Conservation (phyloP, 2,329 filamentous ascomycete genomes). For the Arthrinium phaeospermum region DNA sequence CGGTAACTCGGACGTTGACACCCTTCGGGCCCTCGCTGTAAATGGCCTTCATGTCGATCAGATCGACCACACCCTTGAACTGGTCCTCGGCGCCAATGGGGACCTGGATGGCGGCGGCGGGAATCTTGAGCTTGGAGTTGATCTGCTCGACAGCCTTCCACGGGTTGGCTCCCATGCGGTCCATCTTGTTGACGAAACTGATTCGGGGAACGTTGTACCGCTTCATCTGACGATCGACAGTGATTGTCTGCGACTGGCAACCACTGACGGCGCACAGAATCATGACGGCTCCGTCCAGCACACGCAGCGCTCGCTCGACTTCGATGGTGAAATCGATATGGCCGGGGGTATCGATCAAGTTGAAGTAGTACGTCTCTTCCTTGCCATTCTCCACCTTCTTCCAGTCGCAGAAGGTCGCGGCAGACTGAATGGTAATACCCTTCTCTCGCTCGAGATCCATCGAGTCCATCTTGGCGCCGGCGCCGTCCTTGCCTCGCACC, state of each 20-base stretch:
- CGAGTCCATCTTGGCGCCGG: conserved; percentile 99
- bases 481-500: conserved; percentile 90
- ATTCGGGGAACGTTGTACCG: conserved; percentile 95
- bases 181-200: conserved; percentile 99
- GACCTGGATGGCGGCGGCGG: conserved; percentile 91
- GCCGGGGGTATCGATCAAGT: conserved; percentile 97
- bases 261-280: conserved; percentile 97
- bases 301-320: conserved; percentile 91
- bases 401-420: conserved; percentile 98
- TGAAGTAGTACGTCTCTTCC: conserved; percentile 94
- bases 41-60: conserved; percentile 89
- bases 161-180: conserved; percentile 96
- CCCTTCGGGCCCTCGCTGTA: conserved; percentile 89
- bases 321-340: conserved; percentile 99
- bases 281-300: conserved; percentile 97
- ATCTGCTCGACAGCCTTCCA: conserved; percentile 98
- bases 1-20: conserved; percentile 75
- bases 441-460: conserved; percentile 99
- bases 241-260: conserved; percentile 97
- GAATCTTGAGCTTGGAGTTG: conserved; percentile 92
- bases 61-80: conserved; percentile 90
- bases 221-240: conserved; percentile 98
- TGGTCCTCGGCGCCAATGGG: conserved; percentile 92
- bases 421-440: conserved; percentile 98
- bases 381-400: conserved; percentile 81